Evolutionary conservation across 352 stramenopile genomes (phyloP), one percentile per base, ranked within the genome.

Genomic region (Paralagenidium karlingii): DNA sequence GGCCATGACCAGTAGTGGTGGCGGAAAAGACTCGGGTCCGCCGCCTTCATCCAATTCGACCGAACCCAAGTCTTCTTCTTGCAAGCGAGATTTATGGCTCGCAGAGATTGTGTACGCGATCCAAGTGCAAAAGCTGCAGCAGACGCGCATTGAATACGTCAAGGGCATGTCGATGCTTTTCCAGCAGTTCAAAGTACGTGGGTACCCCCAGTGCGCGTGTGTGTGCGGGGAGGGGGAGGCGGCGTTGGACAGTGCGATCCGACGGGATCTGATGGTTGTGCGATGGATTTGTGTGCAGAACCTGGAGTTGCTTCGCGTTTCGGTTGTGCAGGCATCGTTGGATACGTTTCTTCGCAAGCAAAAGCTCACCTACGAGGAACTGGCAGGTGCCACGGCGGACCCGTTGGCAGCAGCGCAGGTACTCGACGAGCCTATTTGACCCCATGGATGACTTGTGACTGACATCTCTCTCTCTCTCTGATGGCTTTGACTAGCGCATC

Each of bases 121-220:
- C 30, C 64, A 68, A 46, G 73, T 90, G 11, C 68, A 80, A n/a
- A 70, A 68, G 42, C 55, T 85, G 8, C 51, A 71, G 38, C 48
- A 66, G 24, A 59, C 42, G 34, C 73, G 76, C 20, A 60, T 85
- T 40, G 66, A 77, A 44, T 90, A 90, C 39, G 76, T 90, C 22
- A 90, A 75, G 31, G 63, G 68, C n/a, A 90, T 90, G 76, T 67
- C 76, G 10, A 50, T 47, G 8, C 60, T 86, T 6, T 90, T 90
- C 25, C 65, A 84, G 41, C 67, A 87, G 48, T 87, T 84, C 49
- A 90, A 90, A 42, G n/a, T n/a, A n/a, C n/a, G n/a, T n/a, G n/a
- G n/a, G n/a, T n/a, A n/a, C n/a, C 32, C 43, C 7, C 12, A n/a
- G n/a, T 9, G 30, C 15, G 10, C n/a, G n/a, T n/a, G n/a, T n/a